These are phyloP conservation scores for Wickerhamomyces sp. DNA, from an alignment of 1,139 yeast species.

Conservation along the genomic window DNA sequence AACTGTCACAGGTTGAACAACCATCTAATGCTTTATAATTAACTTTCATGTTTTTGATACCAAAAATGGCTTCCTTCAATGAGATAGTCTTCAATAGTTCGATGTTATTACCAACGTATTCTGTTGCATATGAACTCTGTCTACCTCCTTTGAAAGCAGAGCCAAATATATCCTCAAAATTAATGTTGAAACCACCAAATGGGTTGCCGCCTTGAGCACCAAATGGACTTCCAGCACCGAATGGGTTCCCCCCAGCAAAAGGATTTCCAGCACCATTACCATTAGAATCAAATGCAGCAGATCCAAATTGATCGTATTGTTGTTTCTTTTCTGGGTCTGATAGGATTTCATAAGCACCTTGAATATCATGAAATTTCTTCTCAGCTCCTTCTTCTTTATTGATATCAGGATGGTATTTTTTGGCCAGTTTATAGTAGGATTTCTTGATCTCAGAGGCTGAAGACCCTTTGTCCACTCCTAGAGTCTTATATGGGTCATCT, in stretches of 20 bases:
- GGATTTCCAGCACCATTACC: slow-evolving; percentile 52
- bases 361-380: slow-evolving; percentile 83
- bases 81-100: slow-evolving; percentile 72
- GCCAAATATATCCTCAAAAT: slow-evolving; percentile 85
- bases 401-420: slow-evolving; percentile 93
- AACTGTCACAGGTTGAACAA: slow-evolving; percentile 77
- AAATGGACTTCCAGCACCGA: slow-evolving; percentile 29
- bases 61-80: slow-evolving; percentile 86
- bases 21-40: slow-evolving; percentile 71
- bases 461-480: slow-evolving; percentile 74
- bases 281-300: slow-evolving; percentile 72
- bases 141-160: slow-evolving; percentile 50
- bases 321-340: slow-evolving; percentile 83
- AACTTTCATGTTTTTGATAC: slow-evolving; percentile 57
- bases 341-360: slow-evolving; percentile 88
- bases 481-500: slow-evolving; percentile 74
- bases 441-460: slow-evolving; percentile 83
- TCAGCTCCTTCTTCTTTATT: slow-evolving; percentile 90
- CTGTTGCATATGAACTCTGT: slow-evolving; percentile 47
- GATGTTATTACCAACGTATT: slow-evolving; percentile 84
- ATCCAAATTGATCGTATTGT: slow-evolving; percentile 89
- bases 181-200: slow-evolving; percentile 41
- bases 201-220: slow-evolving; percentile 29
- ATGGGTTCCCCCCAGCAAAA: slow-evolving; percentile 39
- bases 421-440: slow-evolving; percentile 90